Base-by-base conservation (phyloP, 148 eudicot species). In the Pouteria glomerata region DNA sequence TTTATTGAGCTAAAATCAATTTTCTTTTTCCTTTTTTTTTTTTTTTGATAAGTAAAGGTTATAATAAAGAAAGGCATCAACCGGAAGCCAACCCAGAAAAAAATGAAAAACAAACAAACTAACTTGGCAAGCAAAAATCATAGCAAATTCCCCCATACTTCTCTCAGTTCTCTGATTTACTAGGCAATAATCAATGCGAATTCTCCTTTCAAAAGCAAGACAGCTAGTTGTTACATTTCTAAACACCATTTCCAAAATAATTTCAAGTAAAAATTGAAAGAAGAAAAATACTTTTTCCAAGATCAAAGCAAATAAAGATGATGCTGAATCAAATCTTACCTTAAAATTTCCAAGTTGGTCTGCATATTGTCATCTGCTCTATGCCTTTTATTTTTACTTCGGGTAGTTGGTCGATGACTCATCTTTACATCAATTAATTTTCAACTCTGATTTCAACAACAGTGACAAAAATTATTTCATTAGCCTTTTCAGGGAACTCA, bases 371-470 rank as follows among this genome's bases (percentile, higher is more conserved):
- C 93, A 35, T 91, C 97, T 0, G 81, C 78, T 60, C 86, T 79
- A 69, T 29, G 87, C 76, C 96, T 85, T 81, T 95, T 95, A 74
- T 84, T 91, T 80, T 87, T 91, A 69, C 85, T 89, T 47, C 98
- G 88, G 33, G 96, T 89, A 47, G 82, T 66, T 15, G 96, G 93
- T 55, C 96, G 85, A 65, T 74, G 79, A 55, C 78, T 71, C 76
- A 76, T 80, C 66, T 63, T 66, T n/a, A 52, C 24, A 47, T 47
- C 67, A 47, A 33, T 48, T 59, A 34, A 47, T 30, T 27, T 23
- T 29, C 21, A 61, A 30, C 57, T 48, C 41, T 30, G 15, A 66
- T 31, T 19, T 50, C 57, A 50, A 66, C 57, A 30, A 66, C 6
- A 48, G 48, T 0, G 41, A n/a, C 3, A 47, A 66, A 39, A 0